phyloP scores from a whole-genome alignment of 495 filamentous ascomycete genomes.

The Rostrohypoxylon terebratum region DNA sequence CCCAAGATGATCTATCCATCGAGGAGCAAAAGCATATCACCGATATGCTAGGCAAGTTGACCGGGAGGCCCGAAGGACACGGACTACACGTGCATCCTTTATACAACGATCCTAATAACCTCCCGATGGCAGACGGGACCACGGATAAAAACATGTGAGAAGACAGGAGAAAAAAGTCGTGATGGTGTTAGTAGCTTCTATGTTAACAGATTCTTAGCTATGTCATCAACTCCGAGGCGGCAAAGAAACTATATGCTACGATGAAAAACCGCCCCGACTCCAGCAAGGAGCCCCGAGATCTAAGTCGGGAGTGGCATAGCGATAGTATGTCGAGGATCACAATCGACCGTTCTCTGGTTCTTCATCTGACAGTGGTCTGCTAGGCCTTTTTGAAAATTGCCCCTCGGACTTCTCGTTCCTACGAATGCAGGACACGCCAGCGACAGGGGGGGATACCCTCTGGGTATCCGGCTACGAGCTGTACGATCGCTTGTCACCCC shows the following conservation, averaged over 20 bases:
- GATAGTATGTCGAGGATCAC: constrained; percentile 47
- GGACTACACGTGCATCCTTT: constrained; percentile 59
- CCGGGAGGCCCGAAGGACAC: constrained; percentile 56
- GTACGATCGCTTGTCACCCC: constrained; percentile 54
- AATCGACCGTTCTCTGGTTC: no score
- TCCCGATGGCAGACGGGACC: constrained; percentile 56
- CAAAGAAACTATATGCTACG: constrained; percentile 59
- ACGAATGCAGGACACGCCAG: constrained; percentile 56
- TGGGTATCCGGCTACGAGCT: constrained; percentile 61
- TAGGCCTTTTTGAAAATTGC: constrained; percentile 54
- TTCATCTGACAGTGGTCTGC: not conserved
- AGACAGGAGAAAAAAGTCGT: not conserved
- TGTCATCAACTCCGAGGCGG: constrained; percentile 61
- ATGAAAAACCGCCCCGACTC: constrained; percentile 51
- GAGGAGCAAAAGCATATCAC: constrained; percentile 57
- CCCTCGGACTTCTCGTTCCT: constrained; percentile 57
- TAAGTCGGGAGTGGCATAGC: constrained; percentile 59
- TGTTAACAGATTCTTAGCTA: constrained; percentile 48
- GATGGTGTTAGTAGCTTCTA: not conserved
- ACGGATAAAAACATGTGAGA: constrained; percentile 53
- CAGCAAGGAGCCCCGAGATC: constrained; percentile 52
- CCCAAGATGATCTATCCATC: constrained; percentile 55
- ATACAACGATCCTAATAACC: constrained; percentile 58
- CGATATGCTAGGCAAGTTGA: constrained; percentile 54
- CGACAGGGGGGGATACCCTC: constrained; percentile 58